Base-by-base conservation (phyloP, 306 rosid genomes). In the Prunus armeniaca region DNA sequence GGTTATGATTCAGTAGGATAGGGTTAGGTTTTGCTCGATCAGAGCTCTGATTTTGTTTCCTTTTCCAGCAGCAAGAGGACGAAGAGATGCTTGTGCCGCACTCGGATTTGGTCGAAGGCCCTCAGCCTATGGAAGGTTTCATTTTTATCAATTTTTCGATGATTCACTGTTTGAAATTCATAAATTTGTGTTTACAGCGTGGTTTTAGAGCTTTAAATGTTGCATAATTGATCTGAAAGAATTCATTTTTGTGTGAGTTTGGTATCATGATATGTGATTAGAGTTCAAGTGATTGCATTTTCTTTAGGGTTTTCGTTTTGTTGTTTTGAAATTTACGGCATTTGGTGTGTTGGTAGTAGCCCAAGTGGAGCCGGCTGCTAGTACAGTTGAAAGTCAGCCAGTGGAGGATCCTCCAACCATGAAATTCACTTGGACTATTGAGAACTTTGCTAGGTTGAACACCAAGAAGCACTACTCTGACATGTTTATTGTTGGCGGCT, bases 381-480 rank as follows among this genome's bases (percentile, higher is more conserved):
- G 75, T 74, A 79, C 87, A 11, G 84, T 80, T 67, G 87, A 85
- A 72, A 82, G 77, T 47, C 89, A 81, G 71, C 83, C 74, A 76
- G 90, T 80, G 80, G 96, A 91, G 68, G 93, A 91, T 71, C 86
- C 90, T 25, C 92, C 87, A 45, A 82, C 90, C 2, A 67, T 84
- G 80, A 84, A 85, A 71, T 91, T 91, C 83, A 86, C 91, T 30
- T 91, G 97, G 97, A 88, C 87, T 72, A 85, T 91, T 20, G 83
- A 83, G 57, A 85, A 85, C 80, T 89, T 91, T 81, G 66, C 91
- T n/a, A 86, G 91, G 81, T 73, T 89, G 72, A 88, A 85, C 78
- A 72, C 79, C 24, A 85, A 79, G 76, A 91, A 89, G 78, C 79
- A 74, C 73, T 91, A 86, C 83, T 91, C 97, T 19, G 93, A 89